Base-by-base conservation (phyloP, 2,329 filamentous ascomycete species). In the Fusarium newnesense region DNA sequence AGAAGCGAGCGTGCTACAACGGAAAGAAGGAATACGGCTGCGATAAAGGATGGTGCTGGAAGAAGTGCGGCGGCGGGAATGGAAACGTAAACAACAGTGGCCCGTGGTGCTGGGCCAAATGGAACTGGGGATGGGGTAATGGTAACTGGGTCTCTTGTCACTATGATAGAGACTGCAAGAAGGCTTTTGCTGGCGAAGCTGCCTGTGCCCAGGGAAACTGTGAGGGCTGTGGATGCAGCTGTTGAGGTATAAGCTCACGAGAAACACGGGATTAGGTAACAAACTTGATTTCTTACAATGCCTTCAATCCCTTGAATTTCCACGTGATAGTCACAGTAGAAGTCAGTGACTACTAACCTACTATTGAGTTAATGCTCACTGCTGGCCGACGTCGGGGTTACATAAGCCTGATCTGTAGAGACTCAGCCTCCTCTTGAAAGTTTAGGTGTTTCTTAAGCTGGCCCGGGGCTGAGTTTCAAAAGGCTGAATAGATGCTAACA, bases 381-480 rank as follows among this genome's bases (percentile, higher is more conserved):
- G 32, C 12, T 32, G 46, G 24, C 56, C 30, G 21, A 42, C 9
- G n/a, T 42, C 39, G 39, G 60, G 40, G 54, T 44, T 42, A 47
- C 32, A 30, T 34, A 34, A 16, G 21, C 12, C 12, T 26, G 9
- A 26, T 19, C 4, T n/a, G 26, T 24, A 43, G 21, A 50, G 19
- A 54, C 26, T 47, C 40, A 49, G 63, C 53, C 62, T 70, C 53
- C 50, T 63, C 53, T 58, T 50, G 49, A 52, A 50, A 54, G 24
- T 64, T 49, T 53, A 54, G 64, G 39, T 73, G 50, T 62, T 72
- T 69, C 52, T 37, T 37, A n/a, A 21, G 40, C 59, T 47, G 42
- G 40, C 11, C 16, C 5, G 53, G 67, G 61, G 64, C 66, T 65
- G 65, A 59, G 66, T 47, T 70, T 40, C 46, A 42, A 63, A 57